Evolutionary conservation across 2,329 filamentous ascomycete genomes (phyloP).

Genomic region (Arachnopeziza araneosa): DNA sequence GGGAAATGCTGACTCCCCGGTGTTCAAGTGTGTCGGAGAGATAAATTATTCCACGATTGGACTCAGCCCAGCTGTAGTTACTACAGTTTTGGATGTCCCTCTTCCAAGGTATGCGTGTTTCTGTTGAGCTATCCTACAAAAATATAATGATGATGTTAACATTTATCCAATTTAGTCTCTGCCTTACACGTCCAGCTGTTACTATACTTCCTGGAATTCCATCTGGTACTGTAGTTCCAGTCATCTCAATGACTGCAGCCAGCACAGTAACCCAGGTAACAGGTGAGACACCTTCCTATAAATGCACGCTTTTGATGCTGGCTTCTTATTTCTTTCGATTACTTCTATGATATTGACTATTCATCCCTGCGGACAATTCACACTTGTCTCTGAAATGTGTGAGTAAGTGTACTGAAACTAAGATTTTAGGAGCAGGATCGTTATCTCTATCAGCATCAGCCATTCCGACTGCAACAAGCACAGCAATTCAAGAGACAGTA

Average conservation of each 20-base stretch:
- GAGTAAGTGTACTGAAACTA: no score
- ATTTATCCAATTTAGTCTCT: not conserved
- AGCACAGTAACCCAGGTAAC: not conserved
- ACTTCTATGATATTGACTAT: no score
- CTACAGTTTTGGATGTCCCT: constrained; percentile 9
- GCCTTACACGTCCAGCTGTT: not conserved
- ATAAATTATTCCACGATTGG: constrained; percentile 18
- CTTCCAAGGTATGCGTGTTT: constrained; percentile 5
- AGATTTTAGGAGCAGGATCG: not conserved
- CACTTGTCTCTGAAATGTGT: no score
- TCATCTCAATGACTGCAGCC: not conserved
- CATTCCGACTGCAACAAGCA: not conserved
- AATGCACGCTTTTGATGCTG: no score
- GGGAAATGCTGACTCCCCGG: no score
- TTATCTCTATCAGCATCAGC: not conserved
- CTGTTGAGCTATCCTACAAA: not conserved
- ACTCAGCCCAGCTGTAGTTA: constrained; percentile 12
- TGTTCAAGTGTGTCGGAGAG: constrained; percentile 13
- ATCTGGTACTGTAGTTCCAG: not conserved
- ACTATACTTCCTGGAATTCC: not conserved
- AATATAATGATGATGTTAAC: not conserved
- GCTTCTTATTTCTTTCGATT: no score
- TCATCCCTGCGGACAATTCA: no score
- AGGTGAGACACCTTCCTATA: no score
- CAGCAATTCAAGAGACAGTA: not conserved